A percentile compares a stretch with the other conserved stretches of the same genome.
phyloP scores from a whole-genome alignment of 371 early-diverging fungal genomes.

The Blakeslea trispora region DNA sequence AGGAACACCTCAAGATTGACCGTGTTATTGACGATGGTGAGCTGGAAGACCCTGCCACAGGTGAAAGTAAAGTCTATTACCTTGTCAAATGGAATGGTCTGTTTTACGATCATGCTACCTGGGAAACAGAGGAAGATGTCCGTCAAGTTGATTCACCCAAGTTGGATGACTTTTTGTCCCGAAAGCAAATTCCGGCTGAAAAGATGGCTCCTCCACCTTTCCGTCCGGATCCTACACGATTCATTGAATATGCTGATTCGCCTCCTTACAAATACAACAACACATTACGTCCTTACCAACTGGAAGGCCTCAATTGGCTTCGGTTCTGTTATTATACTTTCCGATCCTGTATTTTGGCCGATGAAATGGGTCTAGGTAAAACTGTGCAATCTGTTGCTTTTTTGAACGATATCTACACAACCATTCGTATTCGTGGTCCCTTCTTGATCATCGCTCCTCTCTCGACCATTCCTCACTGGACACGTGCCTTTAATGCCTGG shows the following conservation, averaged over 20 bases:
- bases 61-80: slow-evolving; percentile 66
- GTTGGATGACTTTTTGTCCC: slow-evolving; percentile 57
- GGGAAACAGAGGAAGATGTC: slow-evolving; percentile 81
- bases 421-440: slow-evolving; percentile 63
- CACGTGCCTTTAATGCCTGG: slow-evolving; percentile 78
- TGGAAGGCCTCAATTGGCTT: slow-evolving; percentile 77
- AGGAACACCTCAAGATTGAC: slow-evolving; percentile 64
- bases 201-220: slow-evolving; percentile 47
- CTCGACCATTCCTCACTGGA: slow-evolving; percentile 78
- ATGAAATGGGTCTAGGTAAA: slow-evolving; percentile 89
- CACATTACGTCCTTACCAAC: slow-evolving; percentile 68
- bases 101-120: slow-evolving; percentile 89
- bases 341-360: slow-evolving; percentile 79
- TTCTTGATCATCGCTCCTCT: slow-evolving; percentile 81
- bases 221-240: slow-evolving; percentile 57
- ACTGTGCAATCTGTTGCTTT: slow-evolving; percentile 83
- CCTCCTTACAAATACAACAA: slow-evolving; percentile 66
- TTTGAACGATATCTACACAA: slow-evolving; percentile 66
- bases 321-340: slow-evolving; percentile 71
- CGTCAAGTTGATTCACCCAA: slow-evolving; percentile 58
- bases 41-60: slow-evolving; percentile 51
- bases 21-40: slow-evolving; percentile 89
- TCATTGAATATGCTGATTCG: slow-evolving; percentile 66
- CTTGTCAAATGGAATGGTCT: slow-evolving; percentile 91
- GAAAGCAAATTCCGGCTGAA: slow-evolving; percentile 51